Evolutionary conservation across 305 asterid genomes (phyloP), one percentile per base, ranked within the genome.

Genomic region (Solanum hybrid): DNA sequence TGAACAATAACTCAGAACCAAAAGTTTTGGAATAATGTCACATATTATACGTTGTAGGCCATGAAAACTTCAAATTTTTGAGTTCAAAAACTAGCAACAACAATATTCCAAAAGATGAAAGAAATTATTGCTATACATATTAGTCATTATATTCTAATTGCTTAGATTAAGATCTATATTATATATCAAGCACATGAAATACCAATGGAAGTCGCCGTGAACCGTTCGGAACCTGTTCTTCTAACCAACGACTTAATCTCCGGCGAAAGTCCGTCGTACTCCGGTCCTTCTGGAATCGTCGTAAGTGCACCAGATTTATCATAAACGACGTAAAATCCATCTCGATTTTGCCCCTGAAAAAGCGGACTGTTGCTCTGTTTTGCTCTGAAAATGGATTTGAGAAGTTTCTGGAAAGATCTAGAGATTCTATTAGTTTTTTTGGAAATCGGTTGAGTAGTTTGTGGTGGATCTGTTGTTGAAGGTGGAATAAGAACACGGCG

Each of bases 271-370:
- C 89, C 93, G 66, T 94, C 96, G 11, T 86, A 89, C 31, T 95
- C 98, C 34, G 97, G 95, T 3, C 82, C 94, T 71, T 95, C 98
- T 0, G 97, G 98, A 36, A 95, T 94, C 11, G 97, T 92, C 0
- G 94, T 91, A 73, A 95, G 97, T 34, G 90, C 92, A 29, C 90
- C 92, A 1, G 95, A 84, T 88, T 88, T 75, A 78, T 93, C 95
- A 87, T 88, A 90, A 26, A 91, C 90, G n/a, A 86, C 91, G 85
- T 90, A 90, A 77, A 88, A 92, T 78, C 94, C 93, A 45, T 91
- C 93, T 7, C 87, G 17, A 27, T 88, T 89, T 31, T 78, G 69
- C 17, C 51, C 87, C 10, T 15, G 86, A 85, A 51, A 73, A 6
- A 78, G 40, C 24, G 42, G 60, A 19, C 27, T 76, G 14, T 64